These are phyloP conservation scores for Morella rubra DNA, from an alignment of 306 rosid species.

Conservation along the genomic window DNA sequence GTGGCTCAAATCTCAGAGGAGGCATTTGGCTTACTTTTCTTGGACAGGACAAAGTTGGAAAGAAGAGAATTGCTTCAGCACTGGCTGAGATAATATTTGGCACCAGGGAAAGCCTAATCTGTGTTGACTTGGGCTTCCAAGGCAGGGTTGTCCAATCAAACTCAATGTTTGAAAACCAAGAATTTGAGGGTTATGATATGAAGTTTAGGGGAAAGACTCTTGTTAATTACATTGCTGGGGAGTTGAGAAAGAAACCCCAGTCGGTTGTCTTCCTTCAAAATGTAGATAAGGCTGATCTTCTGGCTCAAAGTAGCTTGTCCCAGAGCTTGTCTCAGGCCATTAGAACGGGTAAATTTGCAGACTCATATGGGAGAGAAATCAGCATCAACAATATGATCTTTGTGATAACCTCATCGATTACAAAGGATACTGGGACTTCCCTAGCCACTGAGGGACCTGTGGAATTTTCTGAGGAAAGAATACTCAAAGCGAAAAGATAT, in stretches of 20 bases:
- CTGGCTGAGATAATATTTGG: conserved; percentile 68
- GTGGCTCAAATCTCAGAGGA: conserved; percentile 48
- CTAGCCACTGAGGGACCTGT: conserved; percentile 22
- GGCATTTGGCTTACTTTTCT: conserved; percentile 78
- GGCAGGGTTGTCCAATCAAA: conserved; percentile 36
- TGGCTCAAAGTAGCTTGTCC: conserved; percentile 63
- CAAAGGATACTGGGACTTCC: conserved; percentile 28
- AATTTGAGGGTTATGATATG: conserved; percentile 44
- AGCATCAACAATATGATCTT: conserved; percentile 59
- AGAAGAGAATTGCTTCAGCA: conserved; percentile 66
- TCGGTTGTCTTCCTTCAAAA: conserved; percentile 75
- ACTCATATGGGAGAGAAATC: conserved; percentile 74
- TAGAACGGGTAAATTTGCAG: conserved; percentile 68
- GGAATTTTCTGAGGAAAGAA: conserved; percentile 64
- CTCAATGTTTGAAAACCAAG: conserved; percentile 43
- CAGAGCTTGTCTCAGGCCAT: conserved; percentile 72
- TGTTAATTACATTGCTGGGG: conserved; percentile 69
- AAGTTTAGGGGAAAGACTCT: conserved; percentile 62
- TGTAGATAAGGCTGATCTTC: conserved; percentile 65
- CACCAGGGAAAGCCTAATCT: conserved; percentile 50
- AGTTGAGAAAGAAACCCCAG: conserved; percentile 65
- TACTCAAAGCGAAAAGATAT: conserved; percentile 67
- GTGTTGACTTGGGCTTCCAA: conserved; percentile 58
- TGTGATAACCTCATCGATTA: conserved; percentile 43
- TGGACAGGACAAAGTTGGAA: conserved; percentile 84